A percentile compares a stretch with the other conserved stretches of the same genome.
phyloP scores from a whole-genome alignment of 2,329 filamentous ascomycete genomes.

The Xylaria arbuscula region DNA sequence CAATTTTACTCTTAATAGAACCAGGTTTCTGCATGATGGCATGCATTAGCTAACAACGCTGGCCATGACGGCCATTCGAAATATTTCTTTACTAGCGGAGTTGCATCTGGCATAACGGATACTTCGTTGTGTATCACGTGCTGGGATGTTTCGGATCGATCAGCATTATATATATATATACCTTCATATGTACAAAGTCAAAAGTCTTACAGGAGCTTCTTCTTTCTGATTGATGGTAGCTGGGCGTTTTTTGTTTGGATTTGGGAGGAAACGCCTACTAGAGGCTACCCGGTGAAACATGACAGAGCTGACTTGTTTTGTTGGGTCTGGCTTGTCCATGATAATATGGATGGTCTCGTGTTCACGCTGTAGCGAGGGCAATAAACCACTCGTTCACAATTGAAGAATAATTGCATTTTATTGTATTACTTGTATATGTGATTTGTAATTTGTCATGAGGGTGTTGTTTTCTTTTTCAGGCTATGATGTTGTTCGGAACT shows the following conservation, averaged over 20 bases:
- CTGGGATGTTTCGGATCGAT: background rate
- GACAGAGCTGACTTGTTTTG: background rate
- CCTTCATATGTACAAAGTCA: conserved; percentile 36
- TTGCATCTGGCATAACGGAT: background rate
- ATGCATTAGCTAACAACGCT: background rate
- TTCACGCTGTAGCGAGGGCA: conserved; percentile 20
- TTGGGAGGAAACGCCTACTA: background rate
- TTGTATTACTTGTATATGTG: background rate
- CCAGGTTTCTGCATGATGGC: background rate
- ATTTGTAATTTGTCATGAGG: background rate
- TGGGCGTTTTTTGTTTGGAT: conserved; percentile 33
- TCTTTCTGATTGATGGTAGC: conserved; percentile 16
- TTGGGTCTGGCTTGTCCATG: background rate
- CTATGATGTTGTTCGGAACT: no score
- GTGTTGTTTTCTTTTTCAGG: background rate
- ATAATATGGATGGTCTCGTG: conserved; percentile 10
- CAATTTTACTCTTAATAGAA: conserved; percentile 65
- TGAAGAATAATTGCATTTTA: background rate
- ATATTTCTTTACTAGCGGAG: conserved; percentile 25
- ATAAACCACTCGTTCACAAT: conserved; percentile 5
- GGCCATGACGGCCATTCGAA: background rate
- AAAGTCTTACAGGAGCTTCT: conserved; percentile 22
- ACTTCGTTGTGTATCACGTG: background rate
- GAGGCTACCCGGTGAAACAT: background rate
- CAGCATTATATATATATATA: conserved; percentile 35